A percentile compares a stretch with the other conserved stretches of the same genome.
phyloP scores from a whole-genome alignment of 352 stramenopile species.

The Pythium oligandrum region DNA sequence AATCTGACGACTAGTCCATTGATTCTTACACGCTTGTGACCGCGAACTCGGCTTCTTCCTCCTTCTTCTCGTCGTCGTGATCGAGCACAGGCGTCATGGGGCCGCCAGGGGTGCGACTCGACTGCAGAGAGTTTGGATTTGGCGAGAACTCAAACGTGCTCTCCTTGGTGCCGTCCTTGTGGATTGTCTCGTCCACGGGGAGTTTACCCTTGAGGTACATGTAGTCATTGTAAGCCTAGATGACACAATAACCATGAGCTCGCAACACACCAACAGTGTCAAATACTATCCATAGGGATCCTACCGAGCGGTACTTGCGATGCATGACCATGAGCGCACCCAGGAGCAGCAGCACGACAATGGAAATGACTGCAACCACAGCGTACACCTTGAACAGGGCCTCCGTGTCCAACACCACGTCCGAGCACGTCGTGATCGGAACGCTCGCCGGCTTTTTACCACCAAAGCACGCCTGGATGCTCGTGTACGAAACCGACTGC shows the following conservation, averaged over 20 bases:
- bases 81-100: constrained; percentile 8
- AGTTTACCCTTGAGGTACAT: constrained; percentile 79
- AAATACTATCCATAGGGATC: neutral
- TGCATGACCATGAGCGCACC: constrained; percentile 62
- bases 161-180: constrained; percentile 59
- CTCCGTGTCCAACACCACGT: constrained; percentile 66
- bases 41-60: constrained; percentile 17
- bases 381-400: constrained; percentile 72
- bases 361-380: constrained; percentile 48
- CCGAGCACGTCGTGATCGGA: constrained; percentile 54
- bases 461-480: constrained; percentile 57
- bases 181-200: constrained; percentile 43
- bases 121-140: neutral
- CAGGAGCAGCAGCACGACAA: constrained; percentile 67
- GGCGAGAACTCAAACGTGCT: constrained; percentile 77
- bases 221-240: constrained; percentile 70
- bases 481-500: constrained; percentile 57
- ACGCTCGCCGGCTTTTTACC: constrained; percentile 33
- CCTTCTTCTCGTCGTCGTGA: constrained; percentile 20
- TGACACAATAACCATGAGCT: neutral
- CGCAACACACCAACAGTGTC: neutral
- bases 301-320: constrained; percentile 69
- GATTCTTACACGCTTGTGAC: constrained; percentile 15
- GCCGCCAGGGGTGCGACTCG: no score
- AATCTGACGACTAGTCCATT: no score